A percentile compares a stretch with the other conserved stretches of the same genome.
Evolutionary conservation across 495 filamentous ascomycete species (phyloP).

Genomic region (Penicillium roqueforti): DNA sequence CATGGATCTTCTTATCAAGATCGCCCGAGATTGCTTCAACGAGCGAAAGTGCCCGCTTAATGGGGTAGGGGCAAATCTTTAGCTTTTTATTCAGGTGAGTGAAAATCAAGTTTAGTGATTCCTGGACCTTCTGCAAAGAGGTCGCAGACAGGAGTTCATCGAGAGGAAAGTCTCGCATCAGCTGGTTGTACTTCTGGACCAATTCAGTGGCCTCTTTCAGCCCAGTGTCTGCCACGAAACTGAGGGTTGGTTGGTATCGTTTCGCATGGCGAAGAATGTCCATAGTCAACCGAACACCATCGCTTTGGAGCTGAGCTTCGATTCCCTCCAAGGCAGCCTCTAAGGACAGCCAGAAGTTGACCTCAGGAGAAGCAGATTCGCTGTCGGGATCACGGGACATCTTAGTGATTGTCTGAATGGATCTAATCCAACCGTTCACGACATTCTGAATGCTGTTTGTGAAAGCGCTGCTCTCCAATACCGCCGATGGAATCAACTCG

Average conservation of each 20-base stretch:
- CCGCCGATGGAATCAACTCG: conserved; percentile 66
- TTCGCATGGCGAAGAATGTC: conserved; percentile 94
- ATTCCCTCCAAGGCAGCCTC: conserved; percentile 87
- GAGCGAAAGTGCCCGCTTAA: conserved; percentile 85
- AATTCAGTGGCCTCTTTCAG: conserved; percentile 90
- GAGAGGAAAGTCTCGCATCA: conserved; percentile 96
- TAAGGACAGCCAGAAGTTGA: conserved; percentile 98
- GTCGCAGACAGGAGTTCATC: conserved; percentile 93
- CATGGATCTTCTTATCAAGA: conserved; percentile 78
- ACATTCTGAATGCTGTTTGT: conserved; percentile 90
- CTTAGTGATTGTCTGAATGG: conserved; percentile 95
- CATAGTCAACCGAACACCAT: conserved; percentile 87
- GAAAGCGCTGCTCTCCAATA: conserved; percentile 81
- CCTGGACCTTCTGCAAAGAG: conserved; percentile 82
- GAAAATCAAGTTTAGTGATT: conserved; percentile 84
- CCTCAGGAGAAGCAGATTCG: conserved; percentile 90
- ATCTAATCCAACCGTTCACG: conserved; percentile 96
- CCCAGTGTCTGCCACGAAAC: conserved; percentile 91
- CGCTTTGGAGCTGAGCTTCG: conserved; percentile 77
- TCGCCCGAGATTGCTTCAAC: conserved; percentile 97
- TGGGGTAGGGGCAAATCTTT: conserved; percentile 89
- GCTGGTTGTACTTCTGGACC: conserved; percentile 96
- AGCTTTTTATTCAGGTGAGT: conserved; percentile 94
- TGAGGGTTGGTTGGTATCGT: conserved; percentile 91
- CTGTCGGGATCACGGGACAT: conserved; percentile 83